Evolutionary conservation across 495 filamentous ascomycete genomes (phyloP).

Genomic region (Daldinia bambusicola): DNA sequence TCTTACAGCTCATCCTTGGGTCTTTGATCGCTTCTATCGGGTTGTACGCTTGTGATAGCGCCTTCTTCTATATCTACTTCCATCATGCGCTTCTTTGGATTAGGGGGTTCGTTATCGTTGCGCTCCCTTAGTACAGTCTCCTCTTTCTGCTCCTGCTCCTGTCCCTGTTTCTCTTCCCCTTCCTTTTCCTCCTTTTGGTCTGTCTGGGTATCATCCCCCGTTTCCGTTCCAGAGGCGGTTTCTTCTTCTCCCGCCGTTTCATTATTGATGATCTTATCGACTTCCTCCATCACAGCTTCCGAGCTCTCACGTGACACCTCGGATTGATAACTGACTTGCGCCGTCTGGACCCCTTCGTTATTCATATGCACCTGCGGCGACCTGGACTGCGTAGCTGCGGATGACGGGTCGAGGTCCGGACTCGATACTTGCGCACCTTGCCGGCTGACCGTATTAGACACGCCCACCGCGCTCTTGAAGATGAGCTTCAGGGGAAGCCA

Average conservation of each 20-base stretch:
- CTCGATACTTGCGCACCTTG: conserved; percentile 52
- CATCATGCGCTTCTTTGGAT: conserved; percentile 88
- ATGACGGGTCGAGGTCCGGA: conserved; percentile 46
- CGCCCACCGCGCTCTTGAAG: conserved; percentile 57
- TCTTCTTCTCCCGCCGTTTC: conserved; percentile 42
- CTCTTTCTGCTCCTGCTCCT: conserved; percentile 28
- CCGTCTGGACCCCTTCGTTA: conserved; percentile 60
- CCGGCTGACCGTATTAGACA: conserved; percentile 51
- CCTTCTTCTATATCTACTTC: conserved; percentile 55
- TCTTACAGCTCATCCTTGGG: conserved; percentile 56
- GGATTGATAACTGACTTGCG: conserved; percentile 42
- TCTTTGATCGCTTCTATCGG: conserved; percentile 44
- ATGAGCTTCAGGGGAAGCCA: conserved; percentile 80
- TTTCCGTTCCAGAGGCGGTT: neutral
- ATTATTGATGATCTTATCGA: conserved; percentile 61
- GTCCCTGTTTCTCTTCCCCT: conserved; percentile 1
- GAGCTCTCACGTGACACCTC: conserved; percentile 35
- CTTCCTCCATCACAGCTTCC: conserved; percentile 57
- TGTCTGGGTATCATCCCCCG: conserved; percentile 7
- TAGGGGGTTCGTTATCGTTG: conserved; percentile 60
- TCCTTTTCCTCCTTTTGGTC: conserved; percentile 39
- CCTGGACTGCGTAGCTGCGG: conserved; percentile 22
- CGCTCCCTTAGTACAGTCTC: conserved; percentile 60
- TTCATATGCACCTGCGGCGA: conserved; percentile 52
- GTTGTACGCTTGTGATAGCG: conserved; percentile 49